Evolutionary conservation across 306 rosid genomes (phyloP).

Genomic region (Vigna mungo): DNA sequence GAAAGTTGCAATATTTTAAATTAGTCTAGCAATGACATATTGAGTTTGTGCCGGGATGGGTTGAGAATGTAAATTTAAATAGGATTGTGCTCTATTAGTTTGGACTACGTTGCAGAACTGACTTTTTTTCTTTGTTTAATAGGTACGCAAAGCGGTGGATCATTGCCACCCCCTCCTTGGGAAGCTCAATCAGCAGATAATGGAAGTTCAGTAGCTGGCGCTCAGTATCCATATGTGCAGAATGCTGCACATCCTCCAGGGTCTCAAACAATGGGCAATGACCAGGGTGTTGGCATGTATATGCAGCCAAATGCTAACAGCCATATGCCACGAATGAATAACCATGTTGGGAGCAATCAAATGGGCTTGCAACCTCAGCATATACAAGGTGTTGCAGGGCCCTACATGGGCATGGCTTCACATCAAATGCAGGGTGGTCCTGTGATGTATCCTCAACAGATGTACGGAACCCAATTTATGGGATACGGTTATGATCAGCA

Average conservation of each 20-base stretch:
- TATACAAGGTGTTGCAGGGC: conserved; percentile 58
- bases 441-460: conserved; percentile 74
- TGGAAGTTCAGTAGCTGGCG: conserved; percentile 56
- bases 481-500: conserved; percentile 81
- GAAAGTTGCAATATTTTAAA: background rate
- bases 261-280: conserved; percentile 64
- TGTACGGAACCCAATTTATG: conserved; percentile 73
- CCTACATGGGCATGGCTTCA: conserved; percentile 67
- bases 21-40: conserved; percentile 24
- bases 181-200: conserved; percentile 78
- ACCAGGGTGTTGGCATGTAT: conserved; percentile 74
- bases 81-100: conserved; percentile 28
- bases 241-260: conserved; percentile 59
- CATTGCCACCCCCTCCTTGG: conserved; percentile 98
- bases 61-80: conserved; percentile 34
- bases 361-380: conserved; percentile 62
- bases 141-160: conserved; percentile 71
- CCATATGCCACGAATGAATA: conserved; percentile 64
- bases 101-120: conserved; percentile 8
- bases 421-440: conserved; percentile 64
- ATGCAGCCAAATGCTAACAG: conserved; percentile 66
- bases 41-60: conserved; percentile 33
- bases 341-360: conserved; percentile 65
- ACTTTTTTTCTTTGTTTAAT: conserved; percentile 28
- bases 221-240: conserved; percentile 68